Base-by-base conservation (phyloP, 192 early-diverging fungal genomes). In the Chytriomyces confervae region DNA sequence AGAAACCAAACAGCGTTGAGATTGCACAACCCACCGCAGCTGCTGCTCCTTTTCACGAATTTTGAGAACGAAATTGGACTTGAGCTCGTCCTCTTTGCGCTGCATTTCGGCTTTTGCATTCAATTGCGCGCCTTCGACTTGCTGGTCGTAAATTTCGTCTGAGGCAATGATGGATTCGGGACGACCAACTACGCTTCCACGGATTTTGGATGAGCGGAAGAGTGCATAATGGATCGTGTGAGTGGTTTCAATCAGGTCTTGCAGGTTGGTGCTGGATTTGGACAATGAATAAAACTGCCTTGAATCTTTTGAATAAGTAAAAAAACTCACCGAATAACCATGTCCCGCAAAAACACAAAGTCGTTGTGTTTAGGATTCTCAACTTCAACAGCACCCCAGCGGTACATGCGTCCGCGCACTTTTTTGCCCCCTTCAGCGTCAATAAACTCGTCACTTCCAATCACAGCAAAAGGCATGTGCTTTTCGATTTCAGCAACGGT, bases 351-450 rank as follows among this genome's bases (percentile, higher is more conserved):
- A 74, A 92, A 91, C 64, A 93, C 95, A 89, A 98, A 99, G 83
- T 99, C 98, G 75, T 92, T 95, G 88, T 99, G 97, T 84, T 95
- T 90, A 64, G 93, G 92, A 81, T 98, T 97, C 79, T 99, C 98
- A 49, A 98, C 95, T 85, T 97, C 93, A 29, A 99, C 97, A 43
- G 89, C 87, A 78, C 98, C 98, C 98, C 98, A 99, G n/a, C 95
- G 92, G 83, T 99, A 99, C 69, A 86, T 89, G 66, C 98, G 86
- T 50, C 94, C 98, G 66, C 98, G 95, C 66, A 97, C 94, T 61
- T 91, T 90, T 61, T 95, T 91, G 7, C 77, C 77, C 8, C 62
- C 62, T 57, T 92, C 92, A 50, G 95, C 92, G 20, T 88, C 83
- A 50, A 92, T 84, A 66, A 97, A 92, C 47, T 86, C 84, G 75